phyloP scores from a whole-genome alignment of 176 grass and related monocot genomes.

The Lolium perenne region DNA sequence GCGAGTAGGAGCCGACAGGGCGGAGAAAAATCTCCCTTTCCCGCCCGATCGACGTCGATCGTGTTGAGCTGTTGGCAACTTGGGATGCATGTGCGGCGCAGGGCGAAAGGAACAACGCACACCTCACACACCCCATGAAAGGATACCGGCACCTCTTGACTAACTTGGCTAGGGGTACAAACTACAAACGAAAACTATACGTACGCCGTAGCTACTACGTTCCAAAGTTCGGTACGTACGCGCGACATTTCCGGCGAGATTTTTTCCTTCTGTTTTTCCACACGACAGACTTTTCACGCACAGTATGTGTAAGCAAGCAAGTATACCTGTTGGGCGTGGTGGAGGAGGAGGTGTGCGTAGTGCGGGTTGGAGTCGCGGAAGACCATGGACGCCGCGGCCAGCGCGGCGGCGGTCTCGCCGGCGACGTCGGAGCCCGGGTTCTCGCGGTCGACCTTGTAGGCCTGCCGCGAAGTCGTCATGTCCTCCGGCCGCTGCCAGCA shows the following conservation, averaged over 20 bases:
- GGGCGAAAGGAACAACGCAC: conserved; percentile 33
- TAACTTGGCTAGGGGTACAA: background rate
- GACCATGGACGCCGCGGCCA: conserved; percentile 74
- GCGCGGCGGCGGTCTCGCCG: conserved; percentile 76
- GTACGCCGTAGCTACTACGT: conserved; percentile 38
- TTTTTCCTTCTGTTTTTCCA: background rate
- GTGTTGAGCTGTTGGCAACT: conserved; percentile 37
- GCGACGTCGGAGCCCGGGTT: conserved; percentile 83
- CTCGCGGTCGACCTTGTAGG: conserved; percentile 78
- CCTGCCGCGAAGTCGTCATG: conserved; percentile 93
- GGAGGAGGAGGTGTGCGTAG: conserved; percentile 77
- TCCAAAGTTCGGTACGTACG: conserved; percentile 49
- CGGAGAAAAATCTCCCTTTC: conserved; percentile 7
- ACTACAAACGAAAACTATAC: background rate
- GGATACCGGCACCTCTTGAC: conserved; percentile 16
- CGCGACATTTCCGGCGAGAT: background rate
- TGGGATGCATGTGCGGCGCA: conserved; percentile 43
- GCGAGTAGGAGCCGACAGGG: conserved; percentile 18
- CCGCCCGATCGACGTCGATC: background rate
- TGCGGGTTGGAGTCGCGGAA: conserved; percentile 76
- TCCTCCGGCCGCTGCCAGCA: conserved; percentile 97
- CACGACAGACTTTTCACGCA: background rate
- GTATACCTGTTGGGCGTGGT: conserved; percentile 68
- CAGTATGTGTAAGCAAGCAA: background rate
- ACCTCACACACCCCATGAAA: background rate